Evolutionary conservation across 2,329 filamentous ascomycete genomes (phyloP).

Genomic region (Fusarium denticulatum): DNA sequence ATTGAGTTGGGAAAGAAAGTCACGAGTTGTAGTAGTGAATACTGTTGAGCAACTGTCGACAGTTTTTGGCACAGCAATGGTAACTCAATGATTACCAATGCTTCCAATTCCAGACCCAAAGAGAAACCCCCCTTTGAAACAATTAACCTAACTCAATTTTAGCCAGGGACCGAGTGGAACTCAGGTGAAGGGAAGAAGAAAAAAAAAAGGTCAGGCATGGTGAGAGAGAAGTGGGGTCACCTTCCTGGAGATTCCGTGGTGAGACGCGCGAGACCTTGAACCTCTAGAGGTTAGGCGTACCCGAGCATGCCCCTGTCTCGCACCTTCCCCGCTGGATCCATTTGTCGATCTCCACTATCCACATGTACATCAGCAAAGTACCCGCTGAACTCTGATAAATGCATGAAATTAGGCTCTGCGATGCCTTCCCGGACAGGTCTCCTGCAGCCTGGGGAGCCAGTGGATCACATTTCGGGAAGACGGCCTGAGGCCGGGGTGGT

Average conservation of each 20-base stretch:
- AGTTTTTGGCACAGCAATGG: background rate
- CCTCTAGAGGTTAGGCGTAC: constrained; percentile 46
- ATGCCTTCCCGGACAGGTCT: constrained; percentile 5
- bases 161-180: constrained; percentile 30
- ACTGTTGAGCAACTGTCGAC: background rate
- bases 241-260: constrained; percentile 40
- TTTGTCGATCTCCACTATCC: constrained; percentile 6
- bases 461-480: constrained; percentile 23
- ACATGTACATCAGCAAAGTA: background rate
- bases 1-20: background rate
- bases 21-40: background rate
- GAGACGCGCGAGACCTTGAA: constrained; percentile 43
- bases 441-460: constrained; percentile 28
- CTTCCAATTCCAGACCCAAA: background rate
- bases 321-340: constrained; percentile 28
- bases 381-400: constrained; percentile 21
- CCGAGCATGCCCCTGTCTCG: constrained; percentile 35
- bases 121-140: constrained; percentile 4
- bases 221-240: constrained; percentile 22
- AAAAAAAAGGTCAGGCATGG: constrained; percentile 20
- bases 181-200: constrained; percentile 7
- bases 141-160: constrained; percentile 5
- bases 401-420: constrained; percentile 20
- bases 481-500: constrained; percentile 16
- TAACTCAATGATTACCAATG: constrained; percentile 22